Conservation (phyloP, 2,329 filamentous ascomycete species). For the Diaporthe australafricana region DNA sequence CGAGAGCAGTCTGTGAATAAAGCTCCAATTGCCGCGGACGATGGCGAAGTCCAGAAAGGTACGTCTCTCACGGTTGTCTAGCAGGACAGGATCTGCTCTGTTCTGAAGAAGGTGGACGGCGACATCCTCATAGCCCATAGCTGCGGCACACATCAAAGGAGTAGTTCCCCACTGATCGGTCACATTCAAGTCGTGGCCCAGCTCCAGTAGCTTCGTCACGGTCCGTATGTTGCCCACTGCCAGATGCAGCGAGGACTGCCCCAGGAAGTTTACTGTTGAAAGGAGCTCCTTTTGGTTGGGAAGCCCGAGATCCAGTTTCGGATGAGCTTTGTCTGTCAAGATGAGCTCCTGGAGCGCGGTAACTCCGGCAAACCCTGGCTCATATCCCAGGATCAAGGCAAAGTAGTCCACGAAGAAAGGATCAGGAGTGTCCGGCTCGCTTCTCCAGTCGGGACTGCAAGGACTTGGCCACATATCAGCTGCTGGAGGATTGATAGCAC, state of each 20-base stretch:
- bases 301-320: too few relatives aligned
- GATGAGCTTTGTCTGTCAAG: neutral
- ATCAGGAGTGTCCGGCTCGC: neutral
- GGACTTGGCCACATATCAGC: neutral
- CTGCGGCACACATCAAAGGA: slow-evolving; percentile 3
- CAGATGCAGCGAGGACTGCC: neutral
- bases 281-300: neutral
- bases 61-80: neutral
- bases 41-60: neutral
- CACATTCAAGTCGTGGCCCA: neutral
- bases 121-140: neutral
- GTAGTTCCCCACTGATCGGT: neutral
- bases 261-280: neutral
- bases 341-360: neutral
- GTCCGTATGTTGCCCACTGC: neutral
- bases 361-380: neutral
- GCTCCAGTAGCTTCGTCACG: neutral
- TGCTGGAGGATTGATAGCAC: neutral
- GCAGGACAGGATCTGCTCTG: neutral
- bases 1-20: neutral
- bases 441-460: neutral
- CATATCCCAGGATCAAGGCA: neutral
- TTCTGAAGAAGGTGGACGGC: neutral
- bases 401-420: neutral
- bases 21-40: neutral